Evolutionary conservation across 176 grass and related monocot genomes (phyloP).

Genomic region (Bolboschoenus planiculmis): DNA sequence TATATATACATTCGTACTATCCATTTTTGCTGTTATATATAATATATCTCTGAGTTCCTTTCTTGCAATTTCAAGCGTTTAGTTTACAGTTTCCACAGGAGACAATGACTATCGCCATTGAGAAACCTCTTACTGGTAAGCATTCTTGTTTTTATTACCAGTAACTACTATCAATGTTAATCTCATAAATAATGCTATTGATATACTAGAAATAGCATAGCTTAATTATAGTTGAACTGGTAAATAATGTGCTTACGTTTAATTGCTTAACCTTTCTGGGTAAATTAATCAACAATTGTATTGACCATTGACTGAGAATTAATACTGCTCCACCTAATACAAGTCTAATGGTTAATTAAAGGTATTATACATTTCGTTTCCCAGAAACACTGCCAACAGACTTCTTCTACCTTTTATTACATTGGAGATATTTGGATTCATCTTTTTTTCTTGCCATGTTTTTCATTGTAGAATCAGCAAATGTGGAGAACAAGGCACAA

Average conservation of each 20-base stretch:
- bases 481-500: slow-evolving; percentile 28
- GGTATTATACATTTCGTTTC: background rate
- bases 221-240: background rate
- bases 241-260: background rate
- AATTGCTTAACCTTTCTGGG: background rate
- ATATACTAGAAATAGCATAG: background rate
- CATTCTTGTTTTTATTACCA: background rate
- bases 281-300: background rate
- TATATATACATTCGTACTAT: background rate
- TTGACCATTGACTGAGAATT: background rate
- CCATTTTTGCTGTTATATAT: background rate
- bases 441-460: background rate
- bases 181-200: too few relatives aligned
- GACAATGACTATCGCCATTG: slow-evolving; percentile 68
- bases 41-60: background rate
- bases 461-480: slow-evolving; percentile 21
- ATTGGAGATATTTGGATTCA: background rate
- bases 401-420: background rate
- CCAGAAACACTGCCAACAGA: background rate
- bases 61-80: slow-evolving; percentile 1
- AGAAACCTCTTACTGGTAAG: slow-evolving; percentile 52
- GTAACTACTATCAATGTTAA: background rate
- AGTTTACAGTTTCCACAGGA: background rate
- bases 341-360: background rate
- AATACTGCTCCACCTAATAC: background rate